Percentiles rank a stretch among this genome's conserved stretches.
Conservation (phyloP, 257 asterid species). For the Penstemon newberryi region DNA sequence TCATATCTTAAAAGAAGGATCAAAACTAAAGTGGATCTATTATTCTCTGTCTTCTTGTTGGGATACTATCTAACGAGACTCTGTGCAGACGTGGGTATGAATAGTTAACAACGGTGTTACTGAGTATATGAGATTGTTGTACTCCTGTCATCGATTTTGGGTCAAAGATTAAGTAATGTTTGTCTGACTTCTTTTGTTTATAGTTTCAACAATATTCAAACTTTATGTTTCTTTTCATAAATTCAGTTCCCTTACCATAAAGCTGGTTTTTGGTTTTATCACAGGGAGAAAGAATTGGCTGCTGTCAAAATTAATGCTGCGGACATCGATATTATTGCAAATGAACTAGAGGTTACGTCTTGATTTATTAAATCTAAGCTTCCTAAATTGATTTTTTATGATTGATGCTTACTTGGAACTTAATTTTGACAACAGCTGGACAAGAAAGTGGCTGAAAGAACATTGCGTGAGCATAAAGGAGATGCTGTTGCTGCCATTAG, state of each 20-base stretch:
- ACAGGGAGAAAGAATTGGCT: constrained; percentile 93
- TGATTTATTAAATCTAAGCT: background rate
- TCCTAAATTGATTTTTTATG: background rate
- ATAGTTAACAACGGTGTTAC: too few relatives aligned
- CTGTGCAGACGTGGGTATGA: too few relatives aligned
- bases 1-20: background rate
- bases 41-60: background rate
- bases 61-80: background rate
- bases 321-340: constrained; percentile 81
- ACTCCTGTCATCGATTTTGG: too few relatives aligned
- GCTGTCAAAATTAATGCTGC: constrained; percentile 88
- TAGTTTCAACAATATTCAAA: background rate
- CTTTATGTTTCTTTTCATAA: background rate
- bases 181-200: background rate
- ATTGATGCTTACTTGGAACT: background rate
- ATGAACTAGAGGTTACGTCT: constrained; percentile 72
- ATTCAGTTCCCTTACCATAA: background rate
- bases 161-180: too few relatives aligned
- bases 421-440: constrained; percentile 52
- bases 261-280: constrained; percentile 22
- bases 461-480: constrained; percentile 87
- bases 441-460: constrained; percentile 89
- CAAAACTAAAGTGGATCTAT: background rate
- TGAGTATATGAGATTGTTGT: too few relatives aligned
- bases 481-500: constrained; percentile 92